Conservation (phyloP, 1,139 yeast species). For the Magnusiomyces tetraspermus region DNA sequence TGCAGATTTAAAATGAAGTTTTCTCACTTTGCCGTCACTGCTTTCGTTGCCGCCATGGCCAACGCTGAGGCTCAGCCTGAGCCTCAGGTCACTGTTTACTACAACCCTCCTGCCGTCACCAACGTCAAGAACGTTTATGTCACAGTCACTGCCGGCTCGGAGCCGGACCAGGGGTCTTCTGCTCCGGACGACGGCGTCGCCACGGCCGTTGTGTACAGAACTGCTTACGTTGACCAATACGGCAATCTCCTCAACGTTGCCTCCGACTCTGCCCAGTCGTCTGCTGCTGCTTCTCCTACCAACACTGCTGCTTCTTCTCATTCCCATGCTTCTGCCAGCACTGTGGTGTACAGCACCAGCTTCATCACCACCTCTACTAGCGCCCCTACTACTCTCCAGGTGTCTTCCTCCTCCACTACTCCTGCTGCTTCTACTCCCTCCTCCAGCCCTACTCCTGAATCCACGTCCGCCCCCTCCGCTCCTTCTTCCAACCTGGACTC, state of each 20-base stretch:
- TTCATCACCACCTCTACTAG: background rate
- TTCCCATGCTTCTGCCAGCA: background rate
- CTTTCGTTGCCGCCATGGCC: conserved; percentile 2
- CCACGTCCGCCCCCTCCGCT: conserved; percentile 6
- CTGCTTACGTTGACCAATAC: conserved; percentile 14
- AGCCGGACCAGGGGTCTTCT: background rate
- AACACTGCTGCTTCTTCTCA: background rate
- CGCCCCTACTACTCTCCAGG: conserved; percentile 7
- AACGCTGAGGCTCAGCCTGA: background rate
- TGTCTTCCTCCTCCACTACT: conserved; percentile 14
- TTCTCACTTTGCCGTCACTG: background rate
- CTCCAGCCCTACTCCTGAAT: conserved; percentile 12
- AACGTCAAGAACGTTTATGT: conserved; percentile 8
- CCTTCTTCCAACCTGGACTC: conserved; percentile 10
- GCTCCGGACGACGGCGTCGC: conserved; percentile 5
- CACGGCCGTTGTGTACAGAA: conserved; percentile 6
- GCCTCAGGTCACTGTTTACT: conserved; percentile 5
- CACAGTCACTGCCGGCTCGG: conserved; percentile 8
- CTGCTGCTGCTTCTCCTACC: background rate
- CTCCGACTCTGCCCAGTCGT: conserved; percentile 4
- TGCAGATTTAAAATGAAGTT: conserved; percentile 8
- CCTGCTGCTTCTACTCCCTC: conserved; percentile 7
- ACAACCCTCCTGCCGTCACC: conserved; percentile 5
- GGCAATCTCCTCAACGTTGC: conserved; percentile 9
- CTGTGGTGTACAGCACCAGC: background rate